Base-by-base conservation (phyloP, 108 stramenopile genomes). In the Pseudonitzschia pungens region DNA sequence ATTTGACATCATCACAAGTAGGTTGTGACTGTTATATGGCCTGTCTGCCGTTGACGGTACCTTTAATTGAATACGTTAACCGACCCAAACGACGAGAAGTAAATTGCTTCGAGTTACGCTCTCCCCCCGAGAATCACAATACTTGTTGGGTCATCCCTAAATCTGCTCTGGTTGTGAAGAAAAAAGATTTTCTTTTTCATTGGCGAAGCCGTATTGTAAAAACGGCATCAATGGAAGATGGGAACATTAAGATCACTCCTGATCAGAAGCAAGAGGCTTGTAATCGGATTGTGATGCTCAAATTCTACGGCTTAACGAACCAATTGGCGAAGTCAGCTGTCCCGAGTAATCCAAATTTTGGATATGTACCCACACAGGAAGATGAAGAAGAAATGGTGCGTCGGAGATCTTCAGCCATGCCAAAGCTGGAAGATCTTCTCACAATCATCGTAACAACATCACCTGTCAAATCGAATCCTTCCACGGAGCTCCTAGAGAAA, bases 401-500 rank as follows among this genome's bases (percentile, higher is more conserved):
- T 24, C 55, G 58, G 11, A 50, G 70, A 59, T 54, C 55, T 4
- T 48, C 50, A 27, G 24, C 36, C 24, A 83, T 81, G 79, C 81
- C 83, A 48, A 80, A 85, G 12, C 50, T 93, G 48, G 75, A 86
- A 33, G 82, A 91, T 44, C 55, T 93, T 18, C 70, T 95, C 28
- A 95, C 94, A 2, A 84, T 95, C 24, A 68, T 95, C 52, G 83
- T 95, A 0, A 91, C 91, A 29, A 95, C 94, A 55, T 88, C 87
- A 15, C 94, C 94, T 27, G 91, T 92, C 43, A 83, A 83, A 44
- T 89, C 88, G 7, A 87, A 95, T 79, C 94, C 94, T 12, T 91
- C 90, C 1, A 91, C 90, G 22, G 84, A 86, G 72, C 65, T 95
- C 48, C 55, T 95, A 22, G 89, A 95, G 68, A 70, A 72, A 14